phyloP scores from a whole-genome alignment of 352 stramenopile genomes.

The Globisporangium spinosum region DNA sequence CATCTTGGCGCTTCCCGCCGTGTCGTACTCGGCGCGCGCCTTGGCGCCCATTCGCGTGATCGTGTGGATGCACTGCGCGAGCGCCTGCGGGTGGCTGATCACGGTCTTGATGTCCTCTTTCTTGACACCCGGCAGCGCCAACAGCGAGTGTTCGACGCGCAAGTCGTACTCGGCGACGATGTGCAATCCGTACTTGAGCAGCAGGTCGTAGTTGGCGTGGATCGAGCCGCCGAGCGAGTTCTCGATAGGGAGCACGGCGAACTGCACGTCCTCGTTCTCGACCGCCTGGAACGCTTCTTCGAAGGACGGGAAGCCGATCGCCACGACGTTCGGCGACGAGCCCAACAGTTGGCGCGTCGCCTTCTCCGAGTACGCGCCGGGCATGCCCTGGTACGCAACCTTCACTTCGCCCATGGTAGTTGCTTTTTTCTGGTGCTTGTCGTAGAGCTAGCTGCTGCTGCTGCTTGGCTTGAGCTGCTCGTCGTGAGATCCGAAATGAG shows the following conservation, averaged over 20 bases:
- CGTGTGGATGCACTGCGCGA: constrained; percentile 96
- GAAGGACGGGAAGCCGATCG: constrained; percentile 45
- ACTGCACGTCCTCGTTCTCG: constrained; percentile 84
- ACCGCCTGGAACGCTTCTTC: constrained; percentile 59
- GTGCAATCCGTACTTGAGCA: constrained; percentile 65
- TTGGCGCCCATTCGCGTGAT: constrained; percentile 83
- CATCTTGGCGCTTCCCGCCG: constrained; percentile 96
- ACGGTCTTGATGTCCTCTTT: constrained; percentile 92
- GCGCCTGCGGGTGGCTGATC: constrained; percentile 94
- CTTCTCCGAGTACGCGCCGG: constrained; percentile 97
- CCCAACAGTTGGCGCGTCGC: constrained; percentile 91
- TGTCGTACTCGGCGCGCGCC: constrained; percentile 93
- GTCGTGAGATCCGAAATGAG: constrained; percentile 19
- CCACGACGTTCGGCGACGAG: constrained; percentile 56
- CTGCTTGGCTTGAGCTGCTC: constrained; percentile 11
- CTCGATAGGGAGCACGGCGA: constrained; percentile 93
- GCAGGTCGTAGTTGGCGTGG: constrained; percentile 93
- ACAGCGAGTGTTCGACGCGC: constrained; percentile 91
- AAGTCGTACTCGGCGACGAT: constrained; percentile 66
- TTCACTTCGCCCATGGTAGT: constrained; percentile 58
- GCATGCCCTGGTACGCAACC: constrained; percentile 95
- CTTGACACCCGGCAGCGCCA: constrained; percentile 86
- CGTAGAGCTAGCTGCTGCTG: background rate
- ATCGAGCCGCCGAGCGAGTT: constrained; percentile 93
- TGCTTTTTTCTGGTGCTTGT: background rate